A percentile compares a stretch with the other conserved stretches of the same genome.
phyloP scores from a whole-genome alignment of 2,329 filamentous ascomycete species.

The Ophiostoma ips region DNA sequence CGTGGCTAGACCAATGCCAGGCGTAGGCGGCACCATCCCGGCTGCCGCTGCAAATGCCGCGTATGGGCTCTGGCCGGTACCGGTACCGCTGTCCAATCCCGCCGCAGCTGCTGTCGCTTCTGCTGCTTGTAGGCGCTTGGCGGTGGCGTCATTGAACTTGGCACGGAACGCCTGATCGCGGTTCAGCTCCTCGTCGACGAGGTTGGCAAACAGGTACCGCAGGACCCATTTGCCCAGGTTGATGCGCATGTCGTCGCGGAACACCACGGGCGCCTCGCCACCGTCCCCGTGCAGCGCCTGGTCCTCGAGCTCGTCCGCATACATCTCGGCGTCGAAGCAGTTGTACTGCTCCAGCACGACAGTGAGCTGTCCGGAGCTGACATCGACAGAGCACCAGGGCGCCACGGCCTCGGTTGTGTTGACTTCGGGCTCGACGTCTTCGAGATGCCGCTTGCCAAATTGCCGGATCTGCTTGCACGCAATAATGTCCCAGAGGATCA shows the following conservation, averaged over 20 bases:
- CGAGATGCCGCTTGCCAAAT: constrained; percentile 89
- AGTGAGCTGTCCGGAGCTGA: constrained; percentile 79
- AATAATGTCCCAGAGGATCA: constrained; percentile 87
- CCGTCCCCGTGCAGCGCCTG: too few species aligned
- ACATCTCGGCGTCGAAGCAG: constrained; percentile 95
- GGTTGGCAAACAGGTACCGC: constrained; percentile 75
- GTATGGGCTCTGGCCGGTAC: background rate
- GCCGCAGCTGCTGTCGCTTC: constrained; percentile 34
- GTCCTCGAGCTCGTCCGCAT: constrained; percentile 65
- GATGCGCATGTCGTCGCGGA: constrained; percentile 88
- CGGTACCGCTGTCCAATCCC: constrained; percentile 1
- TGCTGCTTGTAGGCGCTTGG: constrained; percentile 42
- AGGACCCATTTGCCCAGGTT: constrained; percentile 96
- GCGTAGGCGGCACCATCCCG: background rate
- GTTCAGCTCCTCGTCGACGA: constrained; percentile 81
- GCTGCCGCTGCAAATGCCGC: background rate
- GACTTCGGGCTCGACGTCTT: constrained; percentile 76
- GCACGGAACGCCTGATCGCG: constrained; percentile 64
- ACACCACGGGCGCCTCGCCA: constrained; percentile 66
- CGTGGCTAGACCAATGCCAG: constrained; percentile 58
- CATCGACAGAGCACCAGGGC: constrained; percentile 93
- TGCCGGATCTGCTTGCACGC: constrained; percentile 79
- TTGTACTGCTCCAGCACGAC: constrained; percentile 89
- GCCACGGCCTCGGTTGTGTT: constrained; percentile 83
- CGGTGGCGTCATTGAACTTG: constrained; percentile 47